Conservation (phyloP, 2,329 filamentous ascomycete species). For the Myriosclerotinia scirpicola region DNA sequence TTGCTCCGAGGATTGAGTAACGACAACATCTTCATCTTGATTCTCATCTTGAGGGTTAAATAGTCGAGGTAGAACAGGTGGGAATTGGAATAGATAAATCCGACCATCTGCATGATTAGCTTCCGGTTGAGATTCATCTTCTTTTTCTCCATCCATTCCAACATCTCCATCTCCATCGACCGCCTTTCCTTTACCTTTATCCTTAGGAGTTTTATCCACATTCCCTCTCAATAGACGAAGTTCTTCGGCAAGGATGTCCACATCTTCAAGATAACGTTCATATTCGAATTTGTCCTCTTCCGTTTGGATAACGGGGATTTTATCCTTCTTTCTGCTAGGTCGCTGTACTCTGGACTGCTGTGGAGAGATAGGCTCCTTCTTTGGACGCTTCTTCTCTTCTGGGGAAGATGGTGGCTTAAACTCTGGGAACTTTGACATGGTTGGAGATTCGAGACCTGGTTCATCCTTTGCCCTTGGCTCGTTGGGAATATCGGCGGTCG, state of each 20-base stretch:
- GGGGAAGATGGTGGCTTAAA: slow-evolving; percentile 18
- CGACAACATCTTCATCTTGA: slow-evolving; percentile 44
- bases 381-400: slow-evolving; percentile 16
- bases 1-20: slow-evolving; percentile 27
- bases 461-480: slow-evolving; percentile 14
- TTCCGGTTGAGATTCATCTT: slow-evolving; percentile 27
- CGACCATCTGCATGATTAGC: slow-evolving; percentile 49
- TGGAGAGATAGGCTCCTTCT: slow-evolving; percentile 16
- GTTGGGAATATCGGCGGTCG: neutral
- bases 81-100: slow-evolving; percentile 65
- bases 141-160: slow-evolving; percentile 31
- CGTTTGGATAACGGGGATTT: slow-evolving; percentile 49
- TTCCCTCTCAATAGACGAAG: slow-evolving; percentile 34
- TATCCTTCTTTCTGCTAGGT: slow-evolving; percentile 9
- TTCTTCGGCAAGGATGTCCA: slow-evolving; percentile 48
- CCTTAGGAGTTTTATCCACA: slow-evolving; percentile 39
- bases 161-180: slow-evolving; percentile 46
- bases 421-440: slow-evolving; percentile 14
- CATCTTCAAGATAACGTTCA: slow-evolving; percentile 48
- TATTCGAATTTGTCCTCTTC: slow-evolving; percentile 53
- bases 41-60: slow-evolving; percentile 39
- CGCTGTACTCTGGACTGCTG: slow-evolving; percentile 2
- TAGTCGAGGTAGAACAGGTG: slow-evolving; percentile 59
- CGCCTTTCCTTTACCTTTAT: slow-evolving; percentile 38
- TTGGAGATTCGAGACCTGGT: slow-evolving; percentile 16